Evolutionary conservation across 345 rosid species (phyloP), one percentile per base, ranked within the genome.

Genomic region (Eutrema yunnanense): DNA sequence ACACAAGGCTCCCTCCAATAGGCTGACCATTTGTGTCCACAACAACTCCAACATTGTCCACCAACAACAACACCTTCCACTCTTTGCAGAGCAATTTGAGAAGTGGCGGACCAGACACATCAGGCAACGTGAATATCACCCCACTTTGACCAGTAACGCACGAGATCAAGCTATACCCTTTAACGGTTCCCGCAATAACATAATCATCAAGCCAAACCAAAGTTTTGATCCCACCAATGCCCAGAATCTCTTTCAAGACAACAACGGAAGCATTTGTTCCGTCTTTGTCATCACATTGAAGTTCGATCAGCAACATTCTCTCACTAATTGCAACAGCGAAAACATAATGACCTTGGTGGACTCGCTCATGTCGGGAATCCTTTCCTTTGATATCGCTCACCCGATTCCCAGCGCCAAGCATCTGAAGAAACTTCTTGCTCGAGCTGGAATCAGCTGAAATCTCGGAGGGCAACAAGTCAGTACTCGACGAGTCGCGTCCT

Each of bases 161-260:
- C 1, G 99, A 92, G 71, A 86, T 82, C 82, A 92, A 76, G 73
- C 86, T 87, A 74, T 92, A 96, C 4, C 90, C 97, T 50, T 78
- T 76, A 57, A 34, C 62, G 0, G 94, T 84, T 6, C 98, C 97
- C 22, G 87, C 83, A 62, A 96, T 79, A 63, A 96, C 81, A 4
- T 94, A 92, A 82, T 96, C 98, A 76, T 96, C 90, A 63, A 96
- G 86, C 99, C 98, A 96, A 14, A 88, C 90, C 80, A 96, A 79
- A 14, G 86, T 77, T 84, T 82, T 82, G 37, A 90, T 80, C 50
- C 89, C 98, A 65, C 86, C 94, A 30, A 81, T 73, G 67, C 97
- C 87, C 55, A 77, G 87, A 50, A 90, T 80, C 86, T 96, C 99
- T 73, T 85, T 90, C 87, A 96, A 77, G 26, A 96, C 74, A 61